These are phyloP conservation scores for Linderniella brevidens DNA, from an alignment of 257 asterid species.

Conservation along the genomic window DNA sequence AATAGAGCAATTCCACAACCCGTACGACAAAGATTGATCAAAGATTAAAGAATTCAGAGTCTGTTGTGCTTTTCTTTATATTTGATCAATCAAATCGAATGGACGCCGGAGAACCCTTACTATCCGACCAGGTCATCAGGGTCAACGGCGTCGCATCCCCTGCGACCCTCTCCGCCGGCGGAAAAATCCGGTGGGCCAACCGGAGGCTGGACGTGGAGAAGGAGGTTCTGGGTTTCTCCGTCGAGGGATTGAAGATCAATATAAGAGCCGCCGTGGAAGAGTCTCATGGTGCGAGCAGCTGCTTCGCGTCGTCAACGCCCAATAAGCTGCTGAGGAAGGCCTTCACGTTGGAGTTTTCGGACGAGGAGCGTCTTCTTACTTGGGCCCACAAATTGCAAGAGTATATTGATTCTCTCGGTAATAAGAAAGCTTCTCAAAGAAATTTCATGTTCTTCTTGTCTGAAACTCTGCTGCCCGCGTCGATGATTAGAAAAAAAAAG, in stretches of 20 bases:
- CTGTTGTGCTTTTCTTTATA: no score
- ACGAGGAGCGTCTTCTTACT: conserved; percentile 26
- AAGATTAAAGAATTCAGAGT: no score
- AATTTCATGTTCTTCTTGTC: no score
- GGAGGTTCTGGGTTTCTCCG: conserved; percentile 63
- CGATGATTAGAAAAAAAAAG: no score
- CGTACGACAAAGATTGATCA: no score
- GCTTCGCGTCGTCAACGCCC: conserved; percentile 19
- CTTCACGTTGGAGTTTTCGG: conserved; percentile 34
- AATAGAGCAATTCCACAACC: no score
- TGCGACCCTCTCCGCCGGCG: conserved; percentile 38
- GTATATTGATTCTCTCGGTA: conserved; percentile 58
- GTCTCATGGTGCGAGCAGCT: conserved; percentile 18
- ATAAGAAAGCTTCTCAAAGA: background rate
- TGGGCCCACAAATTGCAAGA: conserved; percentile 56
- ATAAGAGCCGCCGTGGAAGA: conserved; percentile 34
- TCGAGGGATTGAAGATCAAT: conserved; percentile 32
- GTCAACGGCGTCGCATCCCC: conserved; percentile 24
- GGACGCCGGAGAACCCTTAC: conserved; percentile 17
- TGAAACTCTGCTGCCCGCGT: no score
- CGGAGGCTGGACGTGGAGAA: conserved; percentile 36
- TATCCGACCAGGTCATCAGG: conserved; percentile 38
- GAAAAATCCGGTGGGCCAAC: conserved; percentile 41
- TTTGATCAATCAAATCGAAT: no score
- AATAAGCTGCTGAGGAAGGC: conserved; percentile 27